These are phyloP conservation scores for Lachnellula suecica DNA, from an alignment of 2,329 filamentous ascomycete species.

Conservation along the genomic window DNA sequence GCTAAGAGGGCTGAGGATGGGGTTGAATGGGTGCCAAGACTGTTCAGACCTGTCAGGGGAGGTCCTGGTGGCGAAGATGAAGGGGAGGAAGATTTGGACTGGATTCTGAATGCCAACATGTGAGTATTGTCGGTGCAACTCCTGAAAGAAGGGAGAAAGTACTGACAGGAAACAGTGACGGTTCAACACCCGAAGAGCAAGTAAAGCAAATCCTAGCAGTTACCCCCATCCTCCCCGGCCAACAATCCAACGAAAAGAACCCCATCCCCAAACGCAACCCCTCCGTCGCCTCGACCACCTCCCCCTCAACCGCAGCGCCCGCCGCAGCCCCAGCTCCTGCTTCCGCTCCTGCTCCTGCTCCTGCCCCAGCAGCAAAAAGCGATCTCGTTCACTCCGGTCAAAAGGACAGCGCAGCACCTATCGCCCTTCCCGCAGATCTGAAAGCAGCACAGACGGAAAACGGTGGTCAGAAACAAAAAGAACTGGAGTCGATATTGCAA, in stretches of 20 bases:
- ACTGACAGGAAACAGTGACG: slow-evolving; percentile 48
- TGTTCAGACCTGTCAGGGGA: slow-evolving; percentile 76
- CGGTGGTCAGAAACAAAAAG: slow-evolving; percentile 25
- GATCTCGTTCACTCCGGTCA: slow-evolving; percentile 61
- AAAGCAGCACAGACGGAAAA: slow-evolving; percentile 26
- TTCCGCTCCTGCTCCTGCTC: slow-evolving; percentile 13
- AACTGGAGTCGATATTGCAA: slow-evolving; percentile 28
- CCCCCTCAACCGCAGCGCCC: slow-evolving; percentile 4
- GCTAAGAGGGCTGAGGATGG: slow-evolving; percentile 75
- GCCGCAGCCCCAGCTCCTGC: neutral
- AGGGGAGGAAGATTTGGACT: slow-evolving; percentile 87
- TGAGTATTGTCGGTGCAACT: slow-evolving; percentile 50
- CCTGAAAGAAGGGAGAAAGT: neutral
- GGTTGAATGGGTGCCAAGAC: slow-evolving; percentile 81
- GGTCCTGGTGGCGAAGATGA: slow-evolving; percentile 72
- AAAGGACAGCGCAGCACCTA: slow-evolving; percentile 17
- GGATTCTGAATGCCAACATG: slow-evolving; percentile 89
- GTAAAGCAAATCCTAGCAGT: slow-evolving; percentile 83
- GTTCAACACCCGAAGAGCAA: slow-evolving; percentile 64
- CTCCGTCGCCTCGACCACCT: slow-evolving; percentile 5
- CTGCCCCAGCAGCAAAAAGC: slow-evolving; percentile 20
- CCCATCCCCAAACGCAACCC: slow-evolving; percentile 50
- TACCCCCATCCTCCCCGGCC: slow-evolving; percentile 79
- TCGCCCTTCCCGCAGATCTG: slow-evolving; percentile 24
- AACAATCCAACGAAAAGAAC: slow-evolving; percentile 56